Conservation (phyloP, 257 asterid species). For the Jaltomata sinuosa region DNA sequence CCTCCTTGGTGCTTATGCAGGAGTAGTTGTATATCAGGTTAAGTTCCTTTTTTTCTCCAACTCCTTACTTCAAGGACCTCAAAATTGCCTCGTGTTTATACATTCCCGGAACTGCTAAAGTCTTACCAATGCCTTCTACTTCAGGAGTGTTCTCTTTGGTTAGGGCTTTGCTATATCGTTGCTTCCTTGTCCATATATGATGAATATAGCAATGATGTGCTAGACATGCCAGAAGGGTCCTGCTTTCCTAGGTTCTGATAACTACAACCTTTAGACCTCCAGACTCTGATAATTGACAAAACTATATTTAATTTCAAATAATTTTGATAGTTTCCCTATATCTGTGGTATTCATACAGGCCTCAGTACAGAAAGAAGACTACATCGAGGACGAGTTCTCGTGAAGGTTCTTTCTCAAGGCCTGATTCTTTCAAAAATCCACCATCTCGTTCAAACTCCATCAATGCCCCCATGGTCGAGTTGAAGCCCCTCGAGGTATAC, state of each 20-base stretch:
- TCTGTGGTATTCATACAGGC: constrained; percentile 37
- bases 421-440: constrained; percentile 37
- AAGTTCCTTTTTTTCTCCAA: constrained; percentile 2
- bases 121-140: constrained; percentile 8
- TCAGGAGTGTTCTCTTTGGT: constrained; percentile 85
- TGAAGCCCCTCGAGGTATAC: constrained; percentile 77
- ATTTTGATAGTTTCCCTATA: neutral
- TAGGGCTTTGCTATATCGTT: constrained; percentile 75
- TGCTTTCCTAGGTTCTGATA: constrained; percentile 76
- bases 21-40: constrained; percentile 84
- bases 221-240: constrained; percentile 93
- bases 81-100: neutral
- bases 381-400: constrained; percentile 30
- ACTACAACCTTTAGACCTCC: neutral
- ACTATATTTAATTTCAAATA: neutral
- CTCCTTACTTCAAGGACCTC: neutral
- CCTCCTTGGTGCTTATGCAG: constrained; percentile 86
- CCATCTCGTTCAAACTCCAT: constrained; percentile 43
- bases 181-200: constrained; percentile 86
- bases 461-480: constrained; percentile 49
- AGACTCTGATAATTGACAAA: neutral
- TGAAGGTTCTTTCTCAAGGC: constrained; percentile 43
- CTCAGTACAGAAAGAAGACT: constrained; percentile 41
- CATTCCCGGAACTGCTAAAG: neutral
- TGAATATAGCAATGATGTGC: constrained; percentile 89